phyloP scores from a whole-genome alignment of 2,329 filamentous ascomycete genomes.

The Akanthomyces lecanii region DNA sequence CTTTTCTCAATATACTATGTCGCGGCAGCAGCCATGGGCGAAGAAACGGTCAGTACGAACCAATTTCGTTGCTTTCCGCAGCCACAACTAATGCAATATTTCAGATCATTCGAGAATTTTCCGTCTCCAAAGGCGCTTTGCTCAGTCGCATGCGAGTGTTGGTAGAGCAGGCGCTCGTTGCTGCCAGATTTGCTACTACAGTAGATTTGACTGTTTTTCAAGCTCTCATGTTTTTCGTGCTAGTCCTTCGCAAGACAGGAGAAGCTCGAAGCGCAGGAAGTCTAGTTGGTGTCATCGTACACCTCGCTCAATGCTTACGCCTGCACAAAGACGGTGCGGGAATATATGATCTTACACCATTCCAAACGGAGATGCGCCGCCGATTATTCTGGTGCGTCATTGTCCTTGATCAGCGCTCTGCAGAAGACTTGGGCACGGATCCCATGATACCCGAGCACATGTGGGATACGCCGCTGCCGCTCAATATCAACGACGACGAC shows the following conservation, averaged over 20 bases:
- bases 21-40: background rate
- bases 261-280: constrained; percentile 1
- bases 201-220: constrained; percentile 1
- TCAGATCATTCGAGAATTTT: constrained; percentile 9
- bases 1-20: constrained; percentile 10
- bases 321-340: constrained; percentile 10
- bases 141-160: constrained; percentile 12
- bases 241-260: constrained; percentile 11
- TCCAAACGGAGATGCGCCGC: constrained; percentile 53
- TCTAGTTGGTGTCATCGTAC: constrained; percentile 1
- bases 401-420: constrained; percentile 48
- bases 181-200: constrained; percentile 10
- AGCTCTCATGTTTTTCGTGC: constrained; percentile 1
- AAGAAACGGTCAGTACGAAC: background rate
- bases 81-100: background rate
- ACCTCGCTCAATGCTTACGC: constrained; percentile 2
- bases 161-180: constrained; percentile 12
- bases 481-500: constrained; percentile 49
- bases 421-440: constrained; percentile 46
- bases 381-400: constrained; percentile 57
- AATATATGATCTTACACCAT: constrained; percentile 30
- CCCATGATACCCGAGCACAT: constrained; percentile 35
- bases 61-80: no score
- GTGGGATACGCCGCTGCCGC: constrained; percentile 43
- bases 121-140: background rate